Percentiles rank a stretch among this genome's conserved stretches.
phyloP scores from a whole-genome alignment of 2,329 filamentous ascomycete species.

The Scytalidium lignicola region DNA sequence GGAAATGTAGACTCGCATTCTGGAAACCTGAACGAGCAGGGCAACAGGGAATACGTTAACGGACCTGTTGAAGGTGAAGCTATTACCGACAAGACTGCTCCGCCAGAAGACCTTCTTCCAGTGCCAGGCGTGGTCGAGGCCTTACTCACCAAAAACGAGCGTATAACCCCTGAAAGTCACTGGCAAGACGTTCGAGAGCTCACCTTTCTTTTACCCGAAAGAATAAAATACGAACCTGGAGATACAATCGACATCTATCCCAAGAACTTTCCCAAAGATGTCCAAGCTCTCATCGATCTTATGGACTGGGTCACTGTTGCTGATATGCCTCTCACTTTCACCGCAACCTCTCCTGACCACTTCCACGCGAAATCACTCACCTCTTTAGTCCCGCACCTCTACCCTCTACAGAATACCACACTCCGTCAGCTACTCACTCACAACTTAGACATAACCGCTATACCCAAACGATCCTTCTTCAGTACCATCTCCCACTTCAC shows the following conservation, averaged over 20 bases:
- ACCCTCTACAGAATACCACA: conserved; percentile 34
- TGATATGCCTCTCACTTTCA: conserved; percentile 59
- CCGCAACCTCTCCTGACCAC: conserved; percentile 21
- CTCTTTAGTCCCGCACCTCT: conserved; percentile 33
- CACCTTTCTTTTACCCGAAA: conserved; percentile 48
- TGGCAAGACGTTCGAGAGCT: conserved; percentile 93
- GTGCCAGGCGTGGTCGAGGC: conserved; percentile 32
- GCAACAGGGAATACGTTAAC: neutral
- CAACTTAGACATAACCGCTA: conserved; percentile 83
- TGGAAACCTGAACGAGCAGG: neutral
- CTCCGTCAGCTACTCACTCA: conserved; percentile 73
- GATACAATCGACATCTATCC: conserved; percentile 79
- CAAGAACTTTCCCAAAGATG: conserved; percentile 79
- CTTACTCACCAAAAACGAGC: conserved; percentile 57
- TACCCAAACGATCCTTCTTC: conserved; percentile 85
- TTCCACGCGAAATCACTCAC: conserved; percentile 25
- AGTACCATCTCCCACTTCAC: conserved; percentile 72
- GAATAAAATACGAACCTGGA: conserved; percentile 55
- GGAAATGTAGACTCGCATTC: neutral
- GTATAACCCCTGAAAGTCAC: conserved; percentile 70
- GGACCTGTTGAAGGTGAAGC: neutral
- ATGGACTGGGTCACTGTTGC: conserved; percentile 76
- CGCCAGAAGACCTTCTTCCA: conserved; percentile 7
- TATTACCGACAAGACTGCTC: neutral
- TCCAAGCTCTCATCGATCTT: conserved; percentile 68